Percentiles rank a stretch among this genome's conserved stretches.
These are phyloP conservation scores for Polygonum aviculare DNA, from an alignment of 148 eudicot species.

Conservation along the genomic window DNA sequence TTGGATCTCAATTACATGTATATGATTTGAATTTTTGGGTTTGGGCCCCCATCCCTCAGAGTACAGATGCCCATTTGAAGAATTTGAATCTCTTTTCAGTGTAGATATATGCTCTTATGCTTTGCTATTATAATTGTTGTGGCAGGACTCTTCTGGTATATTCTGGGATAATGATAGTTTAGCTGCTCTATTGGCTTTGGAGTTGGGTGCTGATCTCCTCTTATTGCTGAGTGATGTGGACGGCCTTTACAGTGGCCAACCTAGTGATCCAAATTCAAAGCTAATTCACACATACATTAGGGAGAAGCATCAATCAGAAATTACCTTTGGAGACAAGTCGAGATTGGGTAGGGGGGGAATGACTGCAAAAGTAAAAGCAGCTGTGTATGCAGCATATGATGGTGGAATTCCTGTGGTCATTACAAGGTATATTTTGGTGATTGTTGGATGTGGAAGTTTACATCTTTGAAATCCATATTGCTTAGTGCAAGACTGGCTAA, in stretches of 20 bases:
- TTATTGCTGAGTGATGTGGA: conserved; percentile 93
- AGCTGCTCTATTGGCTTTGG: conserved; percentile 85
- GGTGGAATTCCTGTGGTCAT: conserved; percentile 88
- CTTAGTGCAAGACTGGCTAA: background rate
- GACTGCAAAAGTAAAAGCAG: conserved; percentile 98
- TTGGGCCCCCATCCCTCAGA: background rate
- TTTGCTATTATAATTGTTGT: background rate
- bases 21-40: background rate
- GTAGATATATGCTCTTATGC: background rate
- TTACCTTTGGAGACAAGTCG: conserved; percentile 95
- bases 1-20: background rate
- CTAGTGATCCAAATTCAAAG: conserved; percentile 75
- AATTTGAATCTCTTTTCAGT: background rate
- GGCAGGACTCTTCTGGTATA: conserved; percentile 91
- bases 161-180: conserved; percentile 99
- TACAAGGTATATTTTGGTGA: conserved; percentile 54
- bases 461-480: background rate
- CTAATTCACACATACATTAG: conserved; percentile 71
- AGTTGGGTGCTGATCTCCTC: conserved; percentile 92
- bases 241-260: conserved; percentile 93
- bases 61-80: background rate
- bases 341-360: conserved; percentile 97
- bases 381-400: conserved; percentile 75
- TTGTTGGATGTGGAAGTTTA: background rate
- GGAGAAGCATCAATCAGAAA: conserved; percentile 64